Base-by-base conservation (phyloP, 805 yeast species). In the Cyberlindnera petersonii region DNA sequence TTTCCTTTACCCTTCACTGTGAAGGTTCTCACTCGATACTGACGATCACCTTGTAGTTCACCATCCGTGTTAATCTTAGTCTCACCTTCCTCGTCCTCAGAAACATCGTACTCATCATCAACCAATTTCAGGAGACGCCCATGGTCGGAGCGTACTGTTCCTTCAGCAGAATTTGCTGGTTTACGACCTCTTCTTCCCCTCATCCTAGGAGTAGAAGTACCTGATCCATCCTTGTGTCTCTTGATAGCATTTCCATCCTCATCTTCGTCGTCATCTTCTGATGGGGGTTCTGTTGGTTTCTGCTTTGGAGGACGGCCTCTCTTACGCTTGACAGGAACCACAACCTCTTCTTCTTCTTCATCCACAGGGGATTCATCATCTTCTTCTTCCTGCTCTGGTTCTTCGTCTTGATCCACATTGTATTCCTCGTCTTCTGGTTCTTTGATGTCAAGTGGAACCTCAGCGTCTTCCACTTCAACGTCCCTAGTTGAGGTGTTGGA, bases 81-180 rank as follows among this genome's bases (percentile, higher is more conserved):
- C 43, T 82, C 85, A 35, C 97, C 98, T 40, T 75, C 77, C 7
- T 77, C 75, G 60, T 91, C 97, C 46, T 74, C 82, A 2, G 82
- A 82, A 13, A 87, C 69, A 7, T 74, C 78, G 31, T 82, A 80
- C 66, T 91, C 97, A 56, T 88, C 96, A 54, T 82, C 74, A 17
- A 66, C 67, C 6, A 89, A 71, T 21, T 71, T 69, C 37, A 78
- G 65, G 13, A 82, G 80, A 41, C 77, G 74, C 2, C 94, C 95
- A 20, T 78, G 74, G 31, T 75, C 84, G 54, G 84, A 88, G 26
- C 73, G 65, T 4, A 74, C 64, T 27, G 60, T 53, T 1, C 50
- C 53, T n/a, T 49, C 55, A 2, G 50, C 41, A 1, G 50, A 47
- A n/a, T 47, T 48, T 9, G 52, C 39, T 52, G 77, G 60, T 32